A percentile compares a stretch with the other conserved stretches of the same genome.
phyloP scores from a whole-genome alignment of 208 protist species.

The Leptomonas seymouri region DNA sequence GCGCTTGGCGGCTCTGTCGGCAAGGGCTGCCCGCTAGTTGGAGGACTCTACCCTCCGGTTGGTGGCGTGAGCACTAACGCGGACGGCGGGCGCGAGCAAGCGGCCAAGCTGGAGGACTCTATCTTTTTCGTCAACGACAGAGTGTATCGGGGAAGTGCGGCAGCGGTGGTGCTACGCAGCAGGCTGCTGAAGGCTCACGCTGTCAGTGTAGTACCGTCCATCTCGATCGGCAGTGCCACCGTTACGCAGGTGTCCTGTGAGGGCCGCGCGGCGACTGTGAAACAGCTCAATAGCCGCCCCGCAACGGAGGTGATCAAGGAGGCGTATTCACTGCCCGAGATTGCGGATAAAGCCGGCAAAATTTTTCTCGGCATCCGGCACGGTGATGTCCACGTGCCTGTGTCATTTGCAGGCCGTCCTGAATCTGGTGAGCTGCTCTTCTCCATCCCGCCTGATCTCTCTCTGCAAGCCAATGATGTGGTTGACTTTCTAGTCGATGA shows the following conservation, averaged over 20 bases:
- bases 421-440: conserved; percentile 50
- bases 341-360: conserved; percentile 62
- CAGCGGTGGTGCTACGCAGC: conserved; percentile 75
- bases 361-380: conserved; percentile 70
- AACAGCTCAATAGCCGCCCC: conserved; percentile 36
- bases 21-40: conserved; percentile 51
- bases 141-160: conserved; percentile 79
- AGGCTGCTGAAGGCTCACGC: conserved; percentile 57
- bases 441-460: conserved; percentile 39
- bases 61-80: conserved; percentile 8
- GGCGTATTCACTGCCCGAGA: conserved; percentile 57
- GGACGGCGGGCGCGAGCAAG: conserved; percentile 18
- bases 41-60: conserved; percentile 78
- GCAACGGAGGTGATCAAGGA: conserved; percentile 73
- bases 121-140: conserved; percentile 86
- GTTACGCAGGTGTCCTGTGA: conserved; percentile 42
- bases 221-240: conserved; percentile 46
- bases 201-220: conserved; percentile 79
- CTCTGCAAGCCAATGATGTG: conserved; percentile 28
- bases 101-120: conserved; percentile 57
- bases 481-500: conserved; percentile 85
- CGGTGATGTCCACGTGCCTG: conserved; percentile 55
- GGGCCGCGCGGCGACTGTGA: conserved; percentile 54
- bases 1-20: conserved; percentile 47
- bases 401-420: conserved; percentile 74